phyloP scores from a whole-genome alignment of 2,329 filamentous ascomycete species.

The Fusarium verrucosum region DNA sequence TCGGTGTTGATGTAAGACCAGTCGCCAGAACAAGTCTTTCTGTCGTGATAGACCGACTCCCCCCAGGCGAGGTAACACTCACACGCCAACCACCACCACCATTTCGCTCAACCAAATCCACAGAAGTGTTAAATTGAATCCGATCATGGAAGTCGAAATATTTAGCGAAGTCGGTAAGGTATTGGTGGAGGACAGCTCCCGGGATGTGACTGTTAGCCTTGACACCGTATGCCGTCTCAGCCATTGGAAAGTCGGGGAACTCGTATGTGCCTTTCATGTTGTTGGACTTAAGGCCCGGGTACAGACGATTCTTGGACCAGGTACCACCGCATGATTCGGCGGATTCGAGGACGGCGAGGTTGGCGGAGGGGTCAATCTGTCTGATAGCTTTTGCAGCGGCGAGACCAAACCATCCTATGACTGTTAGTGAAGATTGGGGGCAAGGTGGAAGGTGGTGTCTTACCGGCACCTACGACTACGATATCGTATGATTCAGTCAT shows the following conservation, averaged over 20 bases:
- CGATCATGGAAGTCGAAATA: conserved; percentile 59
- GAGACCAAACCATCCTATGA: conserved; percentile 60
- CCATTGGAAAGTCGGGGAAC: conserved; percentile 71
- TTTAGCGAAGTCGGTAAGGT: conserved; percentile 51
- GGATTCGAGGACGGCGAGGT: conserved; percentile 61
- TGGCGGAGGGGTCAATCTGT: conserved; percentile 57
- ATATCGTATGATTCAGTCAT: conserved; percentile 37
- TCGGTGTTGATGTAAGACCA: conserved; percentile 57
- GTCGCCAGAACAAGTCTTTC: conserved; percentile 61
- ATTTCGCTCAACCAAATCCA: conserved; percentile 54
- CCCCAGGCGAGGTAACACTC: conserved; percentile 1
- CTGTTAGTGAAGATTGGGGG: not conserved
- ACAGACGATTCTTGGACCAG: conserved; percentile 67
- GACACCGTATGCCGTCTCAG: conserved; percentile 54
- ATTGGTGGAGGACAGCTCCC: conserved; percentile 48
- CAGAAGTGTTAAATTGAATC: conserved; percentile 61
- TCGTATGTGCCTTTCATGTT: conserved; percentile 71
- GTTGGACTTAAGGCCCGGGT: conserved; percentile 70
- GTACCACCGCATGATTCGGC: conserved; percentile 64
- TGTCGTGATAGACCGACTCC: conserved; percentile 35
- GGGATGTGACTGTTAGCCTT: conserved; percentile 49
- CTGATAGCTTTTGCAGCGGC: conserved; percentile 62
- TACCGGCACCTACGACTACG: conserved; percentile 41
- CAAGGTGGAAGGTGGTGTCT: not conserved
- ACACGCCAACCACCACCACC: conserved; percentile 33